A percentile compares a stretch with the other conserved stretches of the same genome.
Conservation (phyloP, 768 basidiomycete species). For the Lactifluus echinatus region DNA sequence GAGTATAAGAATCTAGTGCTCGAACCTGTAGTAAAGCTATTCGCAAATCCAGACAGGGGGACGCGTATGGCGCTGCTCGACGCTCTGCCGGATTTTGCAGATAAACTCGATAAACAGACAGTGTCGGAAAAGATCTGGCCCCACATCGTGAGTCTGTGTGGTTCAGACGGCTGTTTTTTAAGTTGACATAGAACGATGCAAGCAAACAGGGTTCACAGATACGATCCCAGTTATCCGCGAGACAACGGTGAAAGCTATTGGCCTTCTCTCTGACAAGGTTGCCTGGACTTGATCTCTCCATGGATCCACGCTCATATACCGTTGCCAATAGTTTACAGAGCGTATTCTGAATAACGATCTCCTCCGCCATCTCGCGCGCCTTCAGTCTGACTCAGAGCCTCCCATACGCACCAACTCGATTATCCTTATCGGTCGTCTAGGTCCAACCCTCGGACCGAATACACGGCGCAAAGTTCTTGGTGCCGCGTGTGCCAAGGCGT, state of each 20-base stretch:
- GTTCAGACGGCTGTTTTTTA: not conserved
- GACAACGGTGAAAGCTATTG: constrained; percentile 85
- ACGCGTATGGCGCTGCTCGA: constrained; percentile 92
- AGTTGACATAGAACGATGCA: constrained; percentile 26
- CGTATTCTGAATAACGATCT: constrained; percentile 95
- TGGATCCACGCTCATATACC: not conserved
- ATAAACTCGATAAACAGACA: constrained; percentile 76
- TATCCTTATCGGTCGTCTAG: constrained; percentile 88
- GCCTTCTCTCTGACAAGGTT: constrained; percentile 78
- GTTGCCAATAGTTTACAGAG: constrained; percentile 60
- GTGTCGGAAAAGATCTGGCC: constrained; percentile 91
- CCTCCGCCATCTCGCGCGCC: constrained; percentile 82
- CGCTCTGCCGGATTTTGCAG: constrained; percentile 71
- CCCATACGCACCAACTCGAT: constrained; percentile 97
- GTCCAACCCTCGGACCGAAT: constrained; percentile 73
- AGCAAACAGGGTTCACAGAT: constrained; percentile 95
- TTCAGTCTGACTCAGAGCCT: constrained; percentile 87
- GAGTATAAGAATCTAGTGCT: constrained; percentile 66
- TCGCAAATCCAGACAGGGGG: constrained; percentile 83
- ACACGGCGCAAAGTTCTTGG: constrained; percentile 96
- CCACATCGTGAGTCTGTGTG: constrained; percentile 54
- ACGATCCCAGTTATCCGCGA: constrained; percentile 92
- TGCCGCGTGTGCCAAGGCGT: constrained; percentile 82
- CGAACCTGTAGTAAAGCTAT: constrained; percentile 76
- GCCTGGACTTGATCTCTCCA: constrained; percentile 3